Evolutionary conservation across 352 stramenopile species (phyloP).

Genomic region (Phytophthora pisi): DNA sequence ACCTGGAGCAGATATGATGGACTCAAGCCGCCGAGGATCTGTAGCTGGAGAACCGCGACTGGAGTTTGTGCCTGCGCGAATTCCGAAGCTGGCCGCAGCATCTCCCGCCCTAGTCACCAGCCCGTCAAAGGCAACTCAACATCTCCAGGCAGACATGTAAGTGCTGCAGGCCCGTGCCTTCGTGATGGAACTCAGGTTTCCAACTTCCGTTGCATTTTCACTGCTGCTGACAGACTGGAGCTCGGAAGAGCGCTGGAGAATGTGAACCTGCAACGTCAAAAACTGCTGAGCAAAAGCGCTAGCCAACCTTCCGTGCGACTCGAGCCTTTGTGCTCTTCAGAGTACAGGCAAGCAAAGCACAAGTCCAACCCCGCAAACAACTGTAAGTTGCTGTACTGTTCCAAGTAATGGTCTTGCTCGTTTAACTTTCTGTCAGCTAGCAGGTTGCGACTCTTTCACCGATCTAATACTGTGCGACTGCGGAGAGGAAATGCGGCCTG

Average conservation of each 20-base stretch:
- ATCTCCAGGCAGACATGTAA: slow-evolving; percentile 27
- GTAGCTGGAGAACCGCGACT: slow-evolving; percentile 15
- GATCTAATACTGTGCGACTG: slow-evolving; percentile 58
- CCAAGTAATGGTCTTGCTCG: neutral
- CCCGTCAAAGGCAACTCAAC: slow-evolving; percentile 17
- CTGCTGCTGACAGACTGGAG: slow-evolving; percentile 32
- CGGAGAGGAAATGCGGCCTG: slow-evolving; percentile 50
- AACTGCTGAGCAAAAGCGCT: slow-evolving; percentile 35
- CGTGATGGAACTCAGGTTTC: neutral
- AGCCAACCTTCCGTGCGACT: slow-evolving; percentile 29
- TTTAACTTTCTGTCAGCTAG: slow-evolving; percentile 14
- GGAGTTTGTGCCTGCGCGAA: slow-evolving; percentile 38
- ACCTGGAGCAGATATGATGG: neutral
- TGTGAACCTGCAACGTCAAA: slow-evolving; percentile 41
- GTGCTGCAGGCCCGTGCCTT: neutral
- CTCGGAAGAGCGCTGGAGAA: slow-evolving; percentile 43
- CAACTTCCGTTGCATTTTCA: neutral
- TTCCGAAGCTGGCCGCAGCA: slow-evolving; percentile 24
- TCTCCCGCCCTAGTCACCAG: slow-evolving; percentile 3
- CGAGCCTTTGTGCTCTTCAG: slow-evolving; percentile 2
- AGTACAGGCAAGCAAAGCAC: slow-evolving; percentile 7
- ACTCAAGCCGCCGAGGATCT: slow-evolving; percentile 1
- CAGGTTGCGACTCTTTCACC: slow-evolving; percentile 16
- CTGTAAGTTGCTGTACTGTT: slow-evolving; percentile 4
- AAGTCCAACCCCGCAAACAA: slow-evolving; percentile 3